Conservation (phyloP, 768 basidiomycete genomes). For the Glaciozyma martinii region DNA sequence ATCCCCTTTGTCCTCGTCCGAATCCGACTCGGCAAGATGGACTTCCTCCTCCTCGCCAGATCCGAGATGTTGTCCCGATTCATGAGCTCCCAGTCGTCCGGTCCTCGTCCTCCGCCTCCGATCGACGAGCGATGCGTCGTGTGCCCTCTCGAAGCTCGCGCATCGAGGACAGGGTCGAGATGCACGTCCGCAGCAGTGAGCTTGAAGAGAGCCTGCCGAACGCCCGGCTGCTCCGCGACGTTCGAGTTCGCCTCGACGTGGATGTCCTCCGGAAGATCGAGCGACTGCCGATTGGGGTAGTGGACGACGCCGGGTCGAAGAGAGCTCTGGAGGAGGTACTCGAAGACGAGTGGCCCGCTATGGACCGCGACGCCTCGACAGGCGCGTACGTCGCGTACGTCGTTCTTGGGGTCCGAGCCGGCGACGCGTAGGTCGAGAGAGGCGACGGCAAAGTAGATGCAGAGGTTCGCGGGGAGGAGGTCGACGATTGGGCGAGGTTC, state of each 20-base stretch:
- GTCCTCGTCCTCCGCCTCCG: neutral
- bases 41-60: conserved; percentile 4
- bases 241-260: conserved; percentile 38
- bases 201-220: conserved; percentile 17
- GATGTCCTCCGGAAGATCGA: conserved; percentile 38
- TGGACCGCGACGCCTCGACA: conserved; percentile 60
- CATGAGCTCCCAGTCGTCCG: conserved; percentile 30
- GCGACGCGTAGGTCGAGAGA: conserved; percentile 61
- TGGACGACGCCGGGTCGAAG: conserved; percentile 21
- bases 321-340: conserved; percentile 46
- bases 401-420: conserved; percentile 71
- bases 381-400: conserved; percentile 53
- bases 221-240: conserved; percentile 8
- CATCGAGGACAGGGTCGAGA: conserved; percentile 33
- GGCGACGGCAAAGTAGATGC: conserved; percentile 52
- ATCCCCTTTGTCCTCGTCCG: conserved; percentile 11
- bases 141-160: conserved; percentile 6
- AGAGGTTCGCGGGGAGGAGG: conserved; percentile 51
- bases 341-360: conserved; percentile 50
- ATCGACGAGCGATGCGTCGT: neutral
- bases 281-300: conserved; percentile 32
- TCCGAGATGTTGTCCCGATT: conserved; percentile 22
- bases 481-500: conserved; percentile 36
- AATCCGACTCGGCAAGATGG: conserved; percentile 3
- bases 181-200: conserved; percentile 4